Evolutionary conservation across 768 basidiomycete species (phyloP), one percentile per base, ranked within the genome.

Genomic region (Stropharia rugosoannulata): DNA sequence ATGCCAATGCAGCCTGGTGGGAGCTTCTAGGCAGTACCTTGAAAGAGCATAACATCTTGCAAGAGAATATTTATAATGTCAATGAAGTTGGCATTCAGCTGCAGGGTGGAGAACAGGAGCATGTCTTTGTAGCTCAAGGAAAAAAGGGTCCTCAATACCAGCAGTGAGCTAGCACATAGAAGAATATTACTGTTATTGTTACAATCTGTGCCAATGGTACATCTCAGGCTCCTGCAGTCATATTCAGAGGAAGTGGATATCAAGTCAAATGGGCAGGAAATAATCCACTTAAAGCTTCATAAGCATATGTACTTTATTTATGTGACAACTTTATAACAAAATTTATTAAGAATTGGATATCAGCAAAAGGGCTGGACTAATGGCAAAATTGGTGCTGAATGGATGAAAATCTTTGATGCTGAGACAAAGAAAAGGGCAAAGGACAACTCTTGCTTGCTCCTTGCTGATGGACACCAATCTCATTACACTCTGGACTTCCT

Each of bases 241-340:
- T 79, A 16, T 71, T 69, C 60, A 74, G 77, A 51, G 77, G 76
- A 2, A 56, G 74, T 25, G 63, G 56, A 5, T 76, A 62, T 59
- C 64, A 70, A 48, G 54, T 63, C 4, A 67, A 61, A 15, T 80
- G 79, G 78, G 54, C 51, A 4, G 68, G 75, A 52, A 60, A 76
- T 25, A 78, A 79, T 60, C 75, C 75, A n/a, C 43, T 65, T 11
- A 64, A 77, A 22, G 75, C 75, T 25, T 73, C 62, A 67, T 81
- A 56, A 64, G 75, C 64, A 16, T 32, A 50, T 54, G 50, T 56
- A 16, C 18, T 19, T 60, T 40, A 51, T 51, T 47, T 11, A 18
- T 48, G 29, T 13, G 43, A 45, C 53, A 45, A 42, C 56, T 42
- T 37, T 46, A 59, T 18, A 57, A 51, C 53, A 54, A n/a, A n/a